Conservation (phyloP, 805 yeast species). For the Metschnikowia vanudenii region DNA sequence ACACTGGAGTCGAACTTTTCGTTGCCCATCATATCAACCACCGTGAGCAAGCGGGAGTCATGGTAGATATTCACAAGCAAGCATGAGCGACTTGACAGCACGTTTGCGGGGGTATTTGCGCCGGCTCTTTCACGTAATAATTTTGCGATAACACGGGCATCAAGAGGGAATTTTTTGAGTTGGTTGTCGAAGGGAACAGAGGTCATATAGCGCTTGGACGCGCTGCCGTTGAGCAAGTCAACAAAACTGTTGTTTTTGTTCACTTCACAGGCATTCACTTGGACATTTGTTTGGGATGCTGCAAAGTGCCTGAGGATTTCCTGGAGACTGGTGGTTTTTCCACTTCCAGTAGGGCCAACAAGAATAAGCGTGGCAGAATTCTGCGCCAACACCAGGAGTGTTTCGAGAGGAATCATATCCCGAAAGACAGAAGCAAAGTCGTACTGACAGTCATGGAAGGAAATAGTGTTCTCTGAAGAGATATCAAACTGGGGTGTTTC, state of each 20-base stretch:
- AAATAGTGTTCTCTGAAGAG: constrained; percentile 16
- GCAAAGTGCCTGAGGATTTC: constrained; percentile 20
- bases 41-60: constrained; percentile 21
- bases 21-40: constrained; percentile 32
- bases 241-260: constrained; percentile 24
- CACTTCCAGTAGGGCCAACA: constrained; percentile 19
- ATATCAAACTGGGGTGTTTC: constrained; percentile 11
- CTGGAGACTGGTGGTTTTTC: constrained; percentile 31
- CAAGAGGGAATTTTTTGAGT: constrained; percentile 12
- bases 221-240: constrained; percentile 25
- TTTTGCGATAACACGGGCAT: constrained; percentile 8
- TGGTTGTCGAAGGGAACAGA: constrained; percentile 19
- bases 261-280: constrained; percentile 31
- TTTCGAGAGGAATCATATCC: background rate
- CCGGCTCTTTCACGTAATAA: constrained; percentile 24
- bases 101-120: constrained; percentile 20
- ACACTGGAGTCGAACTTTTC: constrained; percentile 23
- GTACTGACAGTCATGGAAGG: constrained; percentile 22
- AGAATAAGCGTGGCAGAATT: constrained; percentile 13
- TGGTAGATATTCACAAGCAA: constrained; percentile 26
- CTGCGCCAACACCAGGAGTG: constrained; percentile 7
- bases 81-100: constrained; percentile 27
- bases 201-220: constrained; percentile 11
- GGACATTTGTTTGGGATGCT: constrained; percentile 7
- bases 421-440: constrained; percentile 24